A percentile compares a stretch with the other conserved stretches of the same genome.
phyloP scores from a whole-genome alignment of 768 basidiomycete species.

The Boletus vermiculosoides region DNA sequence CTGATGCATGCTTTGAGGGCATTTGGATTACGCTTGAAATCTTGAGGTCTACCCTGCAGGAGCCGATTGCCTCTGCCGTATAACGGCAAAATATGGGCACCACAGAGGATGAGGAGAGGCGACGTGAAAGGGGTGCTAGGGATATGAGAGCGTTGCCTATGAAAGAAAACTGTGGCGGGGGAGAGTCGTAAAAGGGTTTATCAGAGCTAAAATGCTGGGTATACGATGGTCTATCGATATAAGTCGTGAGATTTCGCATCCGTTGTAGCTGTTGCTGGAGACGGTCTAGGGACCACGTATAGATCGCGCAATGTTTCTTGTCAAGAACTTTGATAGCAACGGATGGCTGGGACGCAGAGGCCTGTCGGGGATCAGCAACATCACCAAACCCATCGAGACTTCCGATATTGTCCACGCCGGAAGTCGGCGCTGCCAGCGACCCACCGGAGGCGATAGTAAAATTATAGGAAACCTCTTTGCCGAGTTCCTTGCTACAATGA shows the following conservation, averaged over 20 bases:
- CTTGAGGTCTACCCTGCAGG: constrained; percentile 84
- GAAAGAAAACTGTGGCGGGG: constrained; percentile 87
- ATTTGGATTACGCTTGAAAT: constrained; percentile 64
- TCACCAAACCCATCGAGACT: constrained; percentile 92
- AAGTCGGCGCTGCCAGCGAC: constrained; percentile 72
- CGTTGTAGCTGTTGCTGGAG: constrained; percentile 86
- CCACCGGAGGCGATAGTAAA: constrained; percentile 88
- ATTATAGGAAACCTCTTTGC: constrained; percentile 87
- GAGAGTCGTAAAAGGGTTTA: constrained; percentile 89
- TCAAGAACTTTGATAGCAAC: constrained; percentile 92
- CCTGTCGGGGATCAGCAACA: constrained; percentile 78
- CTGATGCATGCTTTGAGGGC: constrained; percentile 56
- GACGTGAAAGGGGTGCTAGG: constrained; percentile 75
- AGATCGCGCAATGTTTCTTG: constrained; percentile 80
- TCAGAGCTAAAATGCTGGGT: constrained; percentile 92
- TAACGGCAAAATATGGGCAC: constrained; percentile 93
- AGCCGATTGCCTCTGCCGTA: constrained; percentile 93
- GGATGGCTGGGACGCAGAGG: constrained; percentile 73
- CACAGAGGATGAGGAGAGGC: constrained; percentile 68
- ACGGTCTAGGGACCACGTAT: constrained; percentile 87
- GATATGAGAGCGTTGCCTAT: constrained; percentile 86
- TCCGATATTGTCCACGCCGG: constrained; percentile 81
- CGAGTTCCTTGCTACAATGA: constrained; percentile 70
- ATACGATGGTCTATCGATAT: constrained; percentile 90
- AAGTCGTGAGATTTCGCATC: constrained; percentile 90